A percentile compares a stretch with the other conserved stretches of the same genome.
Conservation (phyloP, 306 rosid genomes). For the Vigna angularis region DNA sequence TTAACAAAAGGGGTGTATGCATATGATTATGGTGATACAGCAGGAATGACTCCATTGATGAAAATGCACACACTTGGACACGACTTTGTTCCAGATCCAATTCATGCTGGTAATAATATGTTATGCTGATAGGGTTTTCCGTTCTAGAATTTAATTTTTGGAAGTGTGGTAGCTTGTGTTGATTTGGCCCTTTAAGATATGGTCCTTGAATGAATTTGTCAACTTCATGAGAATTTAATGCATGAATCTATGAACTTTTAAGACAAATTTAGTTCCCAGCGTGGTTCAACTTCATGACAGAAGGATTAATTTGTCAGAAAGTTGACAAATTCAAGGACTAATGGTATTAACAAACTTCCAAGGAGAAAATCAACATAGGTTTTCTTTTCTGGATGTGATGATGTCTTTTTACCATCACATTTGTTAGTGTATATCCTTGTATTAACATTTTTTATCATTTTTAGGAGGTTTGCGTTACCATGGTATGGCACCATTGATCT, state of each 20-base stretch:
- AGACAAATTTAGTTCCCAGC: not conserved
- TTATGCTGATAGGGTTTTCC: slow-evolving; percentile 3
- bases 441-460: slow-evolving; percentile 17
- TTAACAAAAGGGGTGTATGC: slow-evolving; percentile 81
- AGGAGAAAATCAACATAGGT: not conserved
- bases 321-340: not conserved
- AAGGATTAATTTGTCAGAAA: not conserved
- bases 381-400: not conserved
- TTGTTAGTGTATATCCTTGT: not conserved
- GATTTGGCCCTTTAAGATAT: not conserved
- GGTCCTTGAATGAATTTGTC: not conserved
- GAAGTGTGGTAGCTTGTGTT: not conserved
- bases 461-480: slow-evolving; percentile 98
- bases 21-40: slow-evolving; percentile 90
- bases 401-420: not conserved
- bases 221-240: not conserved
- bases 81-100: slow-evolving; percentile 90
- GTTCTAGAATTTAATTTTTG: not conserved
- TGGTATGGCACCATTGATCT: slow-evolving; percentile 95
- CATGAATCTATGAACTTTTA: not conserved
- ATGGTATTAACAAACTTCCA: not conserved
- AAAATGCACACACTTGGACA: slow-evolving; percentile 99
- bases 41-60: slow-evolving; percentile 96
- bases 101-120: slow-evolving; percentile 78
- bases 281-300: not conserved